Percentiles rank a stretch among this genome's conserved stretches.
phyloP scores from a whole-genome alignment of 306 rosid species.

The Styphnolobium japonicum region DNA sequence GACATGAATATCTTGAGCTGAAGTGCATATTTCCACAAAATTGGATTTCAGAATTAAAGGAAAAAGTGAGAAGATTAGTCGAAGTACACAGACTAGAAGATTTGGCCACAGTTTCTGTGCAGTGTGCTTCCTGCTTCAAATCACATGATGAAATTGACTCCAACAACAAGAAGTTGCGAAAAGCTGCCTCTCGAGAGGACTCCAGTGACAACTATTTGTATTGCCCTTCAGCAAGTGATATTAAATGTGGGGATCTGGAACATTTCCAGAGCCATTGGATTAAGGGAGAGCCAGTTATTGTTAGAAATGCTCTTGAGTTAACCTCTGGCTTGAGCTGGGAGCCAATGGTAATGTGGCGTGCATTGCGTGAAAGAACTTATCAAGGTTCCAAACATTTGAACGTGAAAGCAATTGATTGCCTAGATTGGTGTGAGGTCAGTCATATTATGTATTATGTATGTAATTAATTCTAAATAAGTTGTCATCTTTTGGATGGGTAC shows the following conservation, averaged over 20 bases:
- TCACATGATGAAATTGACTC: background rate
- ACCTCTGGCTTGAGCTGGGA: conserved; percentile 73
- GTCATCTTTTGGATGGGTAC: background rate
- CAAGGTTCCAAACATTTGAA: conserved; percentile 14
- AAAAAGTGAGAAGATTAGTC: conserved; percentile 17
- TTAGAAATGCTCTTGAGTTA: conserved; percentile 56
- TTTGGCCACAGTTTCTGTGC: background rate
- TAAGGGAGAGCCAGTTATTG: conserved; percentile 64
- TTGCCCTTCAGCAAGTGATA: conserved; percentile 48
- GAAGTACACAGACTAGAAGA: conserved; percentile 1
- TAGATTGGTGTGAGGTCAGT: conserved; percentile 74
- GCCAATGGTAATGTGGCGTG: conserved; percentile 77
- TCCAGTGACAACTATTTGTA: conserved; percentile 54
- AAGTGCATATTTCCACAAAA: background rate
- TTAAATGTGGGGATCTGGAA: conserved; percentile 42
- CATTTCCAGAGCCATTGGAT: conserved; percentile 71
- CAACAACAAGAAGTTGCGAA: background rate
- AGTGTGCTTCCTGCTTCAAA: conserved; percentile 8
- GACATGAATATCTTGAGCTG: conserved; percentile 24
- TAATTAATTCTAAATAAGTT: background rate
- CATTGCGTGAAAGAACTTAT: conserved; percentile 51
- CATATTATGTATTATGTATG: background rate
- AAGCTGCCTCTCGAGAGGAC: conserved; percentile 24
- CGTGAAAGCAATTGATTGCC: conserved; percentile 57
- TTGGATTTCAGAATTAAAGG: conserved; percentile 15